These are phyloP conservation scores for Scheffersomyces insectosa DNA, from an alignment of 1,139 yeast genomes.

Conservation along the genomic window DNA sequence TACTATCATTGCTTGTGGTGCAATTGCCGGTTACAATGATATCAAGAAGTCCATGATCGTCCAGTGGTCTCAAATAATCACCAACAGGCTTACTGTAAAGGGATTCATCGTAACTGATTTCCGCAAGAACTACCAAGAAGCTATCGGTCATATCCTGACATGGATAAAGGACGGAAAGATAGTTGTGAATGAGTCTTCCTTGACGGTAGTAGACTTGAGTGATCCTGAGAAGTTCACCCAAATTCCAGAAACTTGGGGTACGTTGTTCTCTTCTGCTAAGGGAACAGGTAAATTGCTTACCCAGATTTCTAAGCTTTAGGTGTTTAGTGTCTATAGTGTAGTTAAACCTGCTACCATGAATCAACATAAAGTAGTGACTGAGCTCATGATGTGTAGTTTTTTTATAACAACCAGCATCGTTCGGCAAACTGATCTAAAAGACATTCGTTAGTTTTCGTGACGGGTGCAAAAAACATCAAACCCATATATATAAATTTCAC, in stretches of 20 bases:
- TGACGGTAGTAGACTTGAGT: constrained; percentile 36
- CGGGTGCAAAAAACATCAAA: too few relatives aligned
- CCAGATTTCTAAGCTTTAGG: constrained; percentile 5
- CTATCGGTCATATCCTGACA: constrained; percentile 11
- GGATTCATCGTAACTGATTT: constrained; percentile 25
- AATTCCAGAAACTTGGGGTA: constrained; percentile 47
- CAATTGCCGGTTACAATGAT: constrained; percentile 56
- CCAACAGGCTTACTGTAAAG: constrained; percentile 20
- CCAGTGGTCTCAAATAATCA: constrained; percentile 25
- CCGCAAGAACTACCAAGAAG: constrained; percentile 11
- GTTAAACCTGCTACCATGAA: too few relatives aligned
- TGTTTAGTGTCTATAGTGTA: background rate
- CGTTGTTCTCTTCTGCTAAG: constrained; percentile 34
- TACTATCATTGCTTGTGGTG: constrained; percentile 59
- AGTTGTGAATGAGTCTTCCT: constrained; percentile 17
- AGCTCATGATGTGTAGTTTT: too few relatives aligned
- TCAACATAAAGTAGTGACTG: too few relatives aligned
- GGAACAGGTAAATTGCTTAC: constrained; percentile 33
- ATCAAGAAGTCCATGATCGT: background rate
- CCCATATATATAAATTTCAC: too few relatives aligned
- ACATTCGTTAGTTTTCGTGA: too few relatives aligned
- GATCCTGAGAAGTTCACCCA: constrained; percentile 31
- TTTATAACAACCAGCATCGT: too few relatives aligned
- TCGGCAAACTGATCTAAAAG: too few relatives aligned
- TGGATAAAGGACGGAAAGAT: constrained; percentile 25